Base-by-base conservation (phyloP, 2,329 filamentous ascomycete genomes). In the Monilinia fructicola region DNA sequence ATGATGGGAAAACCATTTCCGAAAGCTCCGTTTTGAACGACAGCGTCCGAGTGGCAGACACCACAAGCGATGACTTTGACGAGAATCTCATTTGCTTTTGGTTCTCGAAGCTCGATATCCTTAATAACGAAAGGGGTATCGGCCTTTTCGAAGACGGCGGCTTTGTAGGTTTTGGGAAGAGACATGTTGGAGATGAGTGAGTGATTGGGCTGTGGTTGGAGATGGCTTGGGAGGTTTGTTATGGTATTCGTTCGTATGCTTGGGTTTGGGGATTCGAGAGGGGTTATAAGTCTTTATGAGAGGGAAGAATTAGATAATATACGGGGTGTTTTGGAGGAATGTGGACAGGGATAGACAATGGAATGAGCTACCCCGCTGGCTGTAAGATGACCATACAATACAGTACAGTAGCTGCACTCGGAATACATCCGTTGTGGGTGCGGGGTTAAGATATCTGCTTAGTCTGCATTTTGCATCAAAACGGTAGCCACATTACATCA, bases 51-150 rank as follows among this genome's bases (percentile, higher is more conserved):
- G 75, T 87, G 87, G 77, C 90, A 93, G 59, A 93, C 84, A 54
- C 90, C 90, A 71, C 87, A 91, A 7, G 90, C 90, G 11, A 87
- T 79, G 3, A 91, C 84, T 76, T 92, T 92, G 76, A 91, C 82
- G 35, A 93, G 83, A 3, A 93, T 79, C 72, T 91, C 81, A 23
- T 84, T 82, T 0, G 80, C 75, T 9, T 81, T 78, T 1, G 89
- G 88, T 44, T 80, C 75, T 67, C 83, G 80, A 52, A 92, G 80
- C 23, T 83, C 79, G 4, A 88, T 73, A 3, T 91, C 84, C 70
- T 86, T 83, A 69, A 92, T 78, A 2, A 78, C 78, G 70, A 90
- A 80, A 0, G 85, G 82, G 3, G 77, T 78, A 66, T 82, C 81
- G 35, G 78, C 75, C 67, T 81, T 79, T 65, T 84, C 82, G 71